These are phyloP conservation scores for Calophaca sinica DNA, from an alignment of 306 rosid species.

Conservation along the genomic window DNA sequence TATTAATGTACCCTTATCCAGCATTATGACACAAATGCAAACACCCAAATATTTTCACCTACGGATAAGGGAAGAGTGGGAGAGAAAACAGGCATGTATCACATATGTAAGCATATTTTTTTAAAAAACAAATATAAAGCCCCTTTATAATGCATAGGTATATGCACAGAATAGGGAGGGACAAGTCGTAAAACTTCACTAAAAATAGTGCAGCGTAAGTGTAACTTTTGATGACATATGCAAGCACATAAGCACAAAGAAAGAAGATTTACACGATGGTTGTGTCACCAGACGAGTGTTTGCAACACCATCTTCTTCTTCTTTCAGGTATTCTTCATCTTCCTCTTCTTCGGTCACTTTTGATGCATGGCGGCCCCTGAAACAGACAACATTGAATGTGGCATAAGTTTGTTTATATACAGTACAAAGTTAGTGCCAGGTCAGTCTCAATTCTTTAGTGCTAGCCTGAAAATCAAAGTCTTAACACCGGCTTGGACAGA, in stretches of 20 bases:
- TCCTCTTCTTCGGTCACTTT: constrained; percentile 97
- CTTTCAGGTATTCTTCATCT: constrained; percentile 93
- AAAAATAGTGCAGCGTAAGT: neutral
- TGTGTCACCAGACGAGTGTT: constrained; percentile 85
- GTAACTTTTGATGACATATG: neutral
- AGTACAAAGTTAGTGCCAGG: constrained; percentile 15
- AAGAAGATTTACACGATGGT: constrained; percentile 78
- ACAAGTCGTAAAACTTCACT: neutral
- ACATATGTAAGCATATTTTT: constrained; percentile 12
- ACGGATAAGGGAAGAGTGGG: neutral
- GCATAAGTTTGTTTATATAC: constrained; percentile 24
- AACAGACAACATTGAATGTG: constrained; percentile 40
- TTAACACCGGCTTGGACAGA: neutral
- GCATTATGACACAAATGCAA: neutral
- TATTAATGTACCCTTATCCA: constrained; percentile 31
- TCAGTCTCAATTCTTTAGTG: constrained; percentile 29
- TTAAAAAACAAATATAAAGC: constrained; percentile 1
- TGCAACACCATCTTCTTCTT: constrained; percentile 88
- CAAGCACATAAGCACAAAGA: constrained; percentile 1
- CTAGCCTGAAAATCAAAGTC: neutral
- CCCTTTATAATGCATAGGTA: constrained; percentile 7
- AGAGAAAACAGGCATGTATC: neutral
- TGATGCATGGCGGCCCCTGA: constrained; percentile 98
- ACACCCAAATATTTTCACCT: neutral
- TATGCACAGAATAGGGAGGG: neutral